These are phyloP conservation scores for Cylindrotheca closterium DNA, from an alignment of 108 stramenopile genomes.

Conservation along the genomic window DNA sequence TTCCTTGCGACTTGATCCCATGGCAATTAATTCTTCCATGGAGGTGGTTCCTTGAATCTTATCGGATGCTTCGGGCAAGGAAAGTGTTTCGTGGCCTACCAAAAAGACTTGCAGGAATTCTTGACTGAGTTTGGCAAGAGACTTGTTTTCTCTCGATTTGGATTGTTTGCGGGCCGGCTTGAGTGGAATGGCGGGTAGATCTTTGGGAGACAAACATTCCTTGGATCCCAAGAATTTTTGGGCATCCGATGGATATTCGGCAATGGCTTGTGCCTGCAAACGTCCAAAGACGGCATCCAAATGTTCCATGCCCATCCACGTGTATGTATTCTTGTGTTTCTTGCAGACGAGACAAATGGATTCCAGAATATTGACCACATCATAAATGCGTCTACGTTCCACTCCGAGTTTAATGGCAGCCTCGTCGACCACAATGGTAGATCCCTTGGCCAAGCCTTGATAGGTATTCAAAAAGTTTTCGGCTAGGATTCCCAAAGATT, in stretches of 20 bases:
- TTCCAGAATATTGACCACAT: conserved; percentile 95
- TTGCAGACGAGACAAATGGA: conserved; percentile 70
- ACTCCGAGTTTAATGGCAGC: conserved; percentile 81
- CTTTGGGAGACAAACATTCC: background rate
- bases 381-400: conserved; percentile 91
- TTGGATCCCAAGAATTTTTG: conserved; percentile 14
- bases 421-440: conserved; percentile 51
- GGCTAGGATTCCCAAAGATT: conserved; percentile 75
- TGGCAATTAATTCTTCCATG: conserved; percentile 22
- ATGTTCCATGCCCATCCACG: conserved; percentile 74
- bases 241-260: conserved; percentile 49
- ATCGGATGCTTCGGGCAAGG: conserved; percentile 72
- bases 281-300: conserved; percentile 60
- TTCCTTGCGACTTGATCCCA: conserved; percentile 8
- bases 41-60: conserved; percentile 66
- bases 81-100: conserved; percentile 55
- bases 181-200: background rate
- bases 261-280: conserved; percentile 61
- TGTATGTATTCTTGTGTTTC: conserved; percentile 89
- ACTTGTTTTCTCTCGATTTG: conserved; percentile 46
- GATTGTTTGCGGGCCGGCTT: background rate
- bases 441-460: conserved; percentile 19
- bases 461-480: conserved; percentile 65
- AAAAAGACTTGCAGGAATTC: conserved; percentile 88
- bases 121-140: conserved; percentile 75